Evolutionary conservation across 768 basidiomycete genomes (phyloP).

Genomic region (Russula dissimulans): DNA sequence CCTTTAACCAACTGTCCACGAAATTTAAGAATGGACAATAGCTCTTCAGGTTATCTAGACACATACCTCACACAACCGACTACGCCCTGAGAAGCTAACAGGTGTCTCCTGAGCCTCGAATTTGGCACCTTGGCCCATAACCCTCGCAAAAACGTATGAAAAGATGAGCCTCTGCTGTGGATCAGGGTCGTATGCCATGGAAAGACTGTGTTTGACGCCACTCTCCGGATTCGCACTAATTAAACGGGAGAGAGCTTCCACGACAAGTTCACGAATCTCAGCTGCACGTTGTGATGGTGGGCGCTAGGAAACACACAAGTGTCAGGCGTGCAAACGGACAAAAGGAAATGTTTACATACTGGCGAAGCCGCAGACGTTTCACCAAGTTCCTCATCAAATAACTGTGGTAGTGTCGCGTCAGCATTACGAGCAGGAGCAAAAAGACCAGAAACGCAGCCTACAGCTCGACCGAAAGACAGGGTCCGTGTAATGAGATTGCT

Average conservation of each 20-base stretch:
- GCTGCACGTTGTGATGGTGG: conserved; percentile 21
- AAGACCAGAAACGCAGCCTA: conserved; percentile 5
- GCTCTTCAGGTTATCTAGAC: not conserved
- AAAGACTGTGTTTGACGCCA: conserved; percentile 81
- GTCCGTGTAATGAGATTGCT: conserved; percentile 55
- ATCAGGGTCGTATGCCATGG: conserved; percentile 68
- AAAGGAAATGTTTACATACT: not conserved
- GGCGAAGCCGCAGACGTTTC: not conserved
- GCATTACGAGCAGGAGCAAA: not conserved
- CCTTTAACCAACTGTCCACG: conserved; percentile 55
- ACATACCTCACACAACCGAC: conserved; percentile 29
- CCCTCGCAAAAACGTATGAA: conserved; percentile 74
- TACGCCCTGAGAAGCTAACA: conserved; percentile 22
- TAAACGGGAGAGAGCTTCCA: conserved; percentile 71
- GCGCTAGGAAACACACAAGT: conserved; percentile 1
- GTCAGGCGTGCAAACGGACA: not conserved
- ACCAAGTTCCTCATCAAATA: conserved; percentile 1
- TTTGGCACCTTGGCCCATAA: conserved; percentile 70
- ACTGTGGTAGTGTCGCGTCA: not conserved
- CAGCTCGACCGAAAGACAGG: conserved; percentile 42
- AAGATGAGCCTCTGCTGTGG: conserved; percentile 67
- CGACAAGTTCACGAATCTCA: conserved; percentile 66
- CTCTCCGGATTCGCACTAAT: conserved; percentile 79
- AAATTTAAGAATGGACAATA: not conserved
- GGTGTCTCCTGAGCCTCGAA: conserved; percentile 50